Percentiles rank a stretch among this genome's conserved stretches.
These are phyloP conservation scores for Diatrype stigma DNA, from an alignment of 2,329 filamentous ascomycete genomes.

Conservation along the genomic window DNA sequence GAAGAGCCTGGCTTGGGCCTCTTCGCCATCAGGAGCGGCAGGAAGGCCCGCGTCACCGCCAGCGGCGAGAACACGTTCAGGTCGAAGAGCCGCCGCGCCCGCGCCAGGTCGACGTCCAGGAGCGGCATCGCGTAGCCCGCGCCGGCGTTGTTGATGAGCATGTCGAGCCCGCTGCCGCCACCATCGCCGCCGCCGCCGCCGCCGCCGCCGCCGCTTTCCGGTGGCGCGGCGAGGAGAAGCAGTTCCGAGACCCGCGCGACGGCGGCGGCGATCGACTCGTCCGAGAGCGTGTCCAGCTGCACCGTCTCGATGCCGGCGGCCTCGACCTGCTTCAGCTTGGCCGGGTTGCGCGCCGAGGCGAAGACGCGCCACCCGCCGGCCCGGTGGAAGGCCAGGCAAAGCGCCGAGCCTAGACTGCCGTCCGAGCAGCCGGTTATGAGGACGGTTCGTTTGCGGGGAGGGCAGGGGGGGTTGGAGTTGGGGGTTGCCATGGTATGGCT, in stretches of 20 bases:
- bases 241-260: conserved; percentile 11
- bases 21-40: background rate
- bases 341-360: conserved; percentile 24
- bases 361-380: conserved; percentile 21
- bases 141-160: conserved; percentile 28
- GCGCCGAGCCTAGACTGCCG: conserved; percentile 26
- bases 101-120: background rate
- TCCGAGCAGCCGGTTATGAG: conserved; percentile 33
- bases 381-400: conserved; percentile 26
- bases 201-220: too few species aligned
- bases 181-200: conserved; percentile 2
- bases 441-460: conserved; percentile 17
- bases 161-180: conserved; percentile 21
- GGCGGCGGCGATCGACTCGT: conserved; percentile 16
- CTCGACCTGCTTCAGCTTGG: conserved; percentile 17
- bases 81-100: background rate
- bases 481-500: background rate
- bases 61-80: background rate
- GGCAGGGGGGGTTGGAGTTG: too few species aligned
- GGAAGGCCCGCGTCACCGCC: background rate
- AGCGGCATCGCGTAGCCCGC: conserved; percentile 9
- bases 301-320: conserved; percentile 15
- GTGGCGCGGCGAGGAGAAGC: too few species aligned
- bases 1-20: too few species aligned
- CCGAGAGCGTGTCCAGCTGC: conserved; percentile 20